These are phyloP conservation scores for Vaccinium macrocarpon DNA, from an alignment of 148 eudicot species.

Conservation along the genomic window DNA sequence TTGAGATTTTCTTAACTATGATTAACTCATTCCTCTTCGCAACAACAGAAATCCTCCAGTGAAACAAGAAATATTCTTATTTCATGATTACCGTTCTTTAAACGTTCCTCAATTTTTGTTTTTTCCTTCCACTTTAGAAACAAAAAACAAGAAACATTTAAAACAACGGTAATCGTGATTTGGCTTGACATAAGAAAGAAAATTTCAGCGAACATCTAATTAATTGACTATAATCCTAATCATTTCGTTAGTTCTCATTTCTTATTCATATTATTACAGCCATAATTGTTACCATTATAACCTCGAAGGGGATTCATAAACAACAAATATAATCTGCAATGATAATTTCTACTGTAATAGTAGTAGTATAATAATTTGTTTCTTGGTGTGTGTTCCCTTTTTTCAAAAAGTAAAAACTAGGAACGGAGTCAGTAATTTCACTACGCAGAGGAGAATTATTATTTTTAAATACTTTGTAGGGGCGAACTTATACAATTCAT, in stretches of 20 bases:
- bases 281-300: conserved; percentile 1
- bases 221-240: not conserved
- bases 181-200: not conserved
- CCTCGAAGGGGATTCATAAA: not conserved
- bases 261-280: not conserved
- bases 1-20: not conserved
- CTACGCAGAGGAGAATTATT: too few species aligned
- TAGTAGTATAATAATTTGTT: not conserved
- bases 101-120: not conserved
- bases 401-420: not conserved
- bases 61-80: too few species aligned
- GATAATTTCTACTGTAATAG: not conserved
- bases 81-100: too few species aligned
- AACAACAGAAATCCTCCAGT: too few species aligned
- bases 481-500: too few species aligned
- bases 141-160: not conserved
- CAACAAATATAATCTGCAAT: not conserved
- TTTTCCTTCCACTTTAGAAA: not conserved
- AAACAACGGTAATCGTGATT: not conserved
- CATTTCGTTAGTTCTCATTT: not conserved
- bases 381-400: not conserved
- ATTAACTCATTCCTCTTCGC: not conserved
- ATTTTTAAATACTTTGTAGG: too few species aligned
- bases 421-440: too few species aligned
- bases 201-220: not conserved